phyloP scores from a whole-genome alignment of 1,284 basidiomycete genomes.

The Rhodotorula sp. region DNA sequence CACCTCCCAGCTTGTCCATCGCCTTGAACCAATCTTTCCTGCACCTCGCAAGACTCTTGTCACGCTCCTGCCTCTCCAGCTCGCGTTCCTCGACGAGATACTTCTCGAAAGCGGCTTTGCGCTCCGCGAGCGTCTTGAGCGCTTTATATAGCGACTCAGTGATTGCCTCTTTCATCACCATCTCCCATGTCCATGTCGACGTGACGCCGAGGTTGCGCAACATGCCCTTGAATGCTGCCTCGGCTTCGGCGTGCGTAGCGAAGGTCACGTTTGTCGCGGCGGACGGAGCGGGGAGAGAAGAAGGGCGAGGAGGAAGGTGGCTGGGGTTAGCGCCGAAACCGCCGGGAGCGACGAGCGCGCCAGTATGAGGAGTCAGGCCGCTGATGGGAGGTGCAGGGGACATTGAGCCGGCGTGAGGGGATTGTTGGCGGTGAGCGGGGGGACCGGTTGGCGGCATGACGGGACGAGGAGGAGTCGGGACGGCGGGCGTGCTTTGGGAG shows the following conservation, averaged over 20 bases:
- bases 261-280: conserved; percentile 60
- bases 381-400: conserved; percentile 2
- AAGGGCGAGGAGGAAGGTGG: conserved; percentile 12
- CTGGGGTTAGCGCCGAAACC: conserved; percentile 18
- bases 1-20: conserved; percentile 37
- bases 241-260: conserved; percentile 77
- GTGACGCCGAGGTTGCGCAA: conserved; percentile 84
- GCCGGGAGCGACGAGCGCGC: conserved; percentile 42
- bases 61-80: conserved; percentile 40
- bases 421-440: conserved; percentile 6
- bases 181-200: conserved; percentile 94
- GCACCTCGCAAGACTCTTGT: conserved; percentile 36
- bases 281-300: conserved; percentile 9
- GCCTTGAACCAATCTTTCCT: conserved; percentile 37
- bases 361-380: conserved; percentile 24
- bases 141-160: conserved; percentile 97
- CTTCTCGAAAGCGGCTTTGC: conserved; percentile 71
- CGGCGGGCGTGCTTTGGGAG: neutral
- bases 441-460: conserved; percentile 10
- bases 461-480: conserved; percentile 6
- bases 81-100: conserved; percentile 46
- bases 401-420: conserved; percentile 1
- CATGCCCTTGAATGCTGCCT: conserved; percentile 87
- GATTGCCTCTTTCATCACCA: conserved; percentile 95
- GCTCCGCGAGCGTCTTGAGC: conserved; percentile 86